Conservation (phyloP, 2,329 filamentous ascomycete genomes). For the Penicillium freii region DNA sequence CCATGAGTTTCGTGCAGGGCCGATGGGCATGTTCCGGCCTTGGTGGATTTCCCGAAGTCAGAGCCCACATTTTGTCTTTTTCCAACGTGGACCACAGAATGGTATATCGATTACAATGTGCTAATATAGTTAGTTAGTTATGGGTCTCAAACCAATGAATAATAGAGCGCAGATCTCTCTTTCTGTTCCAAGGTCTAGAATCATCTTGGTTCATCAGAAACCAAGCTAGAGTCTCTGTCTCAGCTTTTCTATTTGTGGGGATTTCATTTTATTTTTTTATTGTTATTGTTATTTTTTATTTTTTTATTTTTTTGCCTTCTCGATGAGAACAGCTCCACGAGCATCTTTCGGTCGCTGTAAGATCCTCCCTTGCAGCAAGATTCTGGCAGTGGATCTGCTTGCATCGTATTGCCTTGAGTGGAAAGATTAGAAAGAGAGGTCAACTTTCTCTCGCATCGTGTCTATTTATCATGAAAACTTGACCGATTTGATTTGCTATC, state of each 20-base stretch:
- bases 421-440: background rate
- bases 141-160: background rate
- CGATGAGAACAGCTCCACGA: background rate
- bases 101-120: background rate
- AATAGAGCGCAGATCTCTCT: background rate
- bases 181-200: background rate
- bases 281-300: too few relatives aligned
- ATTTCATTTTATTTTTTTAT: background rate
- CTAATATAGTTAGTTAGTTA: too few relatives aligned
- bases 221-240: background rate
- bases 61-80: background rate
- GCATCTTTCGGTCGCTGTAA: background rate
- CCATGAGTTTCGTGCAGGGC: slow-evolving; percentile 10
- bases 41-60: background rate
- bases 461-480: background rate
- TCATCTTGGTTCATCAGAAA: background rate
- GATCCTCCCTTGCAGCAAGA: slow-evolving; percentile 2
- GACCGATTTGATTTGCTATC: background rate
- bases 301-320: background rate
- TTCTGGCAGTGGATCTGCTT: background rate
- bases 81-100: background rate
- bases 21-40: background rate
- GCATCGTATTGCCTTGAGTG: background rate
- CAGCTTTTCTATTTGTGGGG: background rate
- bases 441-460: background rate